Percentiles rank a stretch among this genome's conserved stretches.
phyloP scores from a whole-genome alignment of 331 rosid species.

The Cydonia oblonga region DNA sequence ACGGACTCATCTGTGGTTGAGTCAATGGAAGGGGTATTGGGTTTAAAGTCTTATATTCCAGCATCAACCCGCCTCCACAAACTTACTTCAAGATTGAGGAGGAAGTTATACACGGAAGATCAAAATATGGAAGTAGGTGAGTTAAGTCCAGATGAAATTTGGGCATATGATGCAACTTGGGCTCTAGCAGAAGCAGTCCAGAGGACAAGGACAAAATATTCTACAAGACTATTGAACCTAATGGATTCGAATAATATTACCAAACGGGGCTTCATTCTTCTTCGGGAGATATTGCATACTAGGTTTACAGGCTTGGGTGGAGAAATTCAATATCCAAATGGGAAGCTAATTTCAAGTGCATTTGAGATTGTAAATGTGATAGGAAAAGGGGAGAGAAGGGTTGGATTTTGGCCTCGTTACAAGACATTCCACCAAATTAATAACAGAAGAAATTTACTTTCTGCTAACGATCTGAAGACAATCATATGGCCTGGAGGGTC shows the following conservation, averaged over 20 bases:
- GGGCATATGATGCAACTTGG: slow-evolving; percentile 10
- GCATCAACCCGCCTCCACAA: background rate
- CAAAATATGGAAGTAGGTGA: background rate
- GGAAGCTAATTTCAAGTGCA: background rate
- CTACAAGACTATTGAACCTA: background rate
- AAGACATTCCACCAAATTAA: background rate
- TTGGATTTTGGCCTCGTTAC: slow-evolving; percentile 5
- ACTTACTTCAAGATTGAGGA: slow-evolving; percentile 10
- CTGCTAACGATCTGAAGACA: background rate
- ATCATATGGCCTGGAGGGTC: slow-evolving; percentile 20
- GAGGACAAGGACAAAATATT: background rate
- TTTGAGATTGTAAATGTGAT: slow-evolving; percentile 14
- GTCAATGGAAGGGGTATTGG: slow-evolving; percentile 7
- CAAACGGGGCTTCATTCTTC: background rate
- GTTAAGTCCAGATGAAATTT: background rate
- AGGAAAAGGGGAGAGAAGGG: slow-evolving; percentile 3
- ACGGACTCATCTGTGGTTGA: background rate
- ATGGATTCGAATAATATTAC: background rate
- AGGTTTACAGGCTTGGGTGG: slow-evolving; percentile 12
- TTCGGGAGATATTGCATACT: background rate
- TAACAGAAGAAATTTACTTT: background rate
- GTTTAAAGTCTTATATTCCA: background rate
- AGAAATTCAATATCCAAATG: background rate
- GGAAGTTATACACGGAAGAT: slow-evolving; percentile 2
- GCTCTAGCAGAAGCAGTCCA: slow-evolving; percentile 14